phyloP scores from a whole-genome alignment of 2,329 filamentous ascomycete species.

The Fusarium sp. region DNA sequence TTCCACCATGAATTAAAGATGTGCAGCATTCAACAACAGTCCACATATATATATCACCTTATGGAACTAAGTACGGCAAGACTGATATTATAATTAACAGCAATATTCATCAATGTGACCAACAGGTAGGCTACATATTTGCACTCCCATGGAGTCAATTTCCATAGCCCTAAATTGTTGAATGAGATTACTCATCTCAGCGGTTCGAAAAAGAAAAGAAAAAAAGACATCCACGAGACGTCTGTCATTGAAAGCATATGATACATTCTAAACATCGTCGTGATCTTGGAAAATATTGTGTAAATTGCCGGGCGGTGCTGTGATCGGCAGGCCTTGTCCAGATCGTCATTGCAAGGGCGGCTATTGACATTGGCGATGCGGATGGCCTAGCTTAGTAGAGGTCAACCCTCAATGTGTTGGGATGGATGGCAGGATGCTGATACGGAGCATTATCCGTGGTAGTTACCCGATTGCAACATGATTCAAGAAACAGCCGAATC shows the following conservation, averaged over 20 bases:
- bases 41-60: not conserved
- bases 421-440: not conserved
- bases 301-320: constrained; percentile 6
- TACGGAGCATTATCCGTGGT: not conserved
- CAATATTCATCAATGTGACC: not conserved
- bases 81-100: not conserved
- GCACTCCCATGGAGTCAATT: constrained; percentile 9
- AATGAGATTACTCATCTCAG: constrained; percentile 11
- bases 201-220: not conserved
- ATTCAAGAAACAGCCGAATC: constrained; percentile 3
- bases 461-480: constrained; percentile 12
- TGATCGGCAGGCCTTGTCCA: constrained; percentile 16
- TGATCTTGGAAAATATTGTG: not conserved
- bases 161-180: not conserved
- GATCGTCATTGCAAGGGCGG: constrained; percentile 30
- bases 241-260: not conserved
- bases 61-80: not conserved
- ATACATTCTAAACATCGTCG: not conserved
- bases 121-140: not conserved
- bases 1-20: not conserved
- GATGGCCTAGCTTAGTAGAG: constrained; percentile 5
- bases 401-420: constrained; percentile 1
- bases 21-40: not conserved
- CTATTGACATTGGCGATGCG: constrained; percentile 1
- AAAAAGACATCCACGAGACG: not conserved